Base-by-base conservation (phyloP, 345 rosid species). In the Trapa bicornis region DNA sequence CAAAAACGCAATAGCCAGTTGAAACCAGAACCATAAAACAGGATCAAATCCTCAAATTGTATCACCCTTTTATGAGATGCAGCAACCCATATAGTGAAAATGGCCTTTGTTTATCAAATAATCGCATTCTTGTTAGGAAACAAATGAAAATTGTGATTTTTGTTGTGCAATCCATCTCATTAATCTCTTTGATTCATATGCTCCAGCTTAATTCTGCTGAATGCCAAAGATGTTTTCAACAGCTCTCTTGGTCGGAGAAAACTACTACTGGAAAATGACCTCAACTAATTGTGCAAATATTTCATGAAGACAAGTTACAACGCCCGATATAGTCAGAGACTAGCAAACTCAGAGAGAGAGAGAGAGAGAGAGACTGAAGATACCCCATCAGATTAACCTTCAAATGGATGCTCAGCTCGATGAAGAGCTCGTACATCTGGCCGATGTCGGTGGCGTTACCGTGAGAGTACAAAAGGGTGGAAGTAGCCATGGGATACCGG, bases 341-440 rank as follows among this genome's bases (percentile, higher is more conserved):
- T 6, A 38, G n/a, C 39, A 71, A 57, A 42, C 22, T 37, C 22
- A 37, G 45, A 6, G 37, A 32, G 14, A 42, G 14, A 57, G 37
- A 45, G 64, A 36, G 43, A 66, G 22, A n/a, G 66, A 63, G 48
- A 16, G 61, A 61, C 14, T 66, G 54, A 63, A 57, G 65, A 47
- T 81, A 89, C 98, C 98, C 97, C 93, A 90, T 75, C 66, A 92
- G 77, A 84, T 92, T 92, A 79, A 92, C 94, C 41, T 94, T 82
- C 79, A 92, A 80, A 80, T 83, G 97, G 72, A 89, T 82, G 84
- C 98, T 92, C 52, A 92, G 79, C 76, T 92, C 98, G 78, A 86
- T 62, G 87, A 92, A 92, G 75, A 92, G 96, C 87, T 92, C 97
- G 66, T 92, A 89, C 98, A 92, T 86, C 95, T 92, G 98, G 3